phyloP scores from a whole-genome alignment of 371 early-diverging fungal species.

The Nematocida displodere region DNA sequence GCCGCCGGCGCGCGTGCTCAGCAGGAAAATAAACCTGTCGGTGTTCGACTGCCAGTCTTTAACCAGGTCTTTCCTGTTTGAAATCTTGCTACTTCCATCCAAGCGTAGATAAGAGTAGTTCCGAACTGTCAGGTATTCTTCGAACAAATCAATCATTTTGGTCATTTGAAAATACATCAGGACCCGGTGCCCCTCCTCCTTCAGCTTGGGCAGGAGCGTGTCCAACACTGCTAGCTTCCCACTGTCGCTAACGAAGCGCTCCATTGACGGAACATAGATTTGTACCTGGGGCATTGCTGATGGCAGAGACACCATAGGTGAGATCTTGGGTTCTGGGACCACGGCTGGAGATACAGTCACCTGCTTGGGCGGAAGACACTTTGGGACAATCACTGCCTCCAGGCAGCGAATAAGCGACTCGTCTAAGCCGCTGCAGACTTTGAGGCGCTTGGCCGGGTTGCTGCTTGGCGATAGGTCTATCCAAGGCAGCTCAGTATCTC shows the following conservation, averaged over 20 bases:
- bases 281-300: not conserved
- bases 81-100: conserved; percentile 87
- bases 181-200: conserved; percentile 81
- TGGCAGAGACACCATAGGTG: not conserved
- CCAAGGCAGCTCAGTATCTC: not conserved
- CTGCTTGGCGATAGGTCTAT: not conserved
- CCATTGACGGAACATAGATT: conserved; percentile 29
- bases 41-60: conserved; percentile 67
- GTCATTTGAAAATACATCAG: conserved; percentile 98
- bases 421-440: not conserved
- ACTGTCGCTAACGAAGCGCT: conserved; percentile 73
- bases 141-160: conserved; percentile 87
- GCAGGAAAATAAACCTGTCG: conserved; percentile 75
- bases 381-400: not conserved
- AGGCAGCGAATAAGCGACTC: not conserved
- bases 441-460: not conserved
- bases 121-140: conserved; percentile 65
- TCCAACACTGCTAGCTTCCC: conserved; percentile 85
- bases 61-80: conserved; percentile 76
- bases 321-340: not conserved
- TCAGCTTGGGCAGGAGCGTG: conserved; percentile 74
- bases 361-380: conserved; percentile 15
- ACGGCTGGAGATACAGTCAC: conserved; percentile 2
- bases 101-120: conserved; percentile 72
- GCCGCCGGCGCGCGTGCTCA: conserved; percentile 73